phyloP scores from a whole-genome alignment of 371 early-diverging fungal genomes.

The Saksenaea oblongispora region DNA sequence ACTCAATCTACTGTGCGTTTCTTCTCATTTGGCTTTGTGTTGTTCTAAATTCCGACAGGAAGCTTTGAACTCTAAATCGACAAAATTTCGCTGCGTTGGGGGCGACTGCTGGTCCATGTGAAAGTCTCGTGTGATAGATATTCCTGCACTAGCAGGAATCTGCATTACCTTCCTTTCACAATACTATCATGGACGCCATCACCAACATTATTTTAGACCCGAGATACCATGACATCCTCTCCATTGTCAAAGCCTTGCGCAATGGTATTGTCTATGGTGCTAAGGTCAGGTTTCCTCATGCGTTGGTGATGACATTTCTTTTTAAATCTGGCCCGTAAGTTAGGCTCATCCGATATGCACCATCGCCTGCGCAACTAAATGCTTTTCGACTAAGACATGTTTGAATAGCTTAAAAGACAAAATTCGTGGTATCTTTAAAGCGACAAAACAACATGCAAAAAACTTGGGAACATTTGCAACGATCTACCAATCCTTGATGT shows the following conservation, averaged over 20 bases:
- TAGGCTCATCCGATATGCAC: not conserved
- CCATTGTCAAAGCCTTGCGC: constrained; percentile 92
- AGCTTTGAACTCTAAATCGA: not conserved
- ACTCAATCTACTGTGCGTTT: no score
- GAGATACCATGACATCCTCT: constrained; percentile 76
- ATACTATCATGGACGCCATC: constrained; percentile 41
- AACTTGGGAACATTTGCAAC: constrained; percentile 92
- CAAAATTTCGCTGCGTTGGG: not conserved
- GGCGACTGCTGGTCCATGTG: not conserved
- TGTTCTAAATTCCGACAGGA: not conserved
- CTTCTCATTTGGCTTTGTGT: no score
- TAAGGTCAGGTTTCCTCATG: constrained; percentile 96
- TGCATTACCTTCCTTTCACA: constrained; percentile 9
- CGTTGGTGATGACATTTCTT: constrained; percentile 95
- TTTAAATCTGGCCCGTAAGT: constrained; percentile 88
- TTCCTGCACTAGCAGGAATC: not conserved
- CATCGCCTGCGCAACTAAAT: not conserved
- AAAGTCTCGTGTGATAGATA: not conserved
- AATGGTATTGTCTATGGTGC: constrained; percentile 97
- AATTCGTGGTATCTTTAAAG: constrained; percentile 74
- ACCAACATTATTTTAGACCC: constrained; percentile 67
- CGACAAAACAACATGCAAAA: constrained; percentile 87
- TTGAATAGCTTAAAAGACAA: constrained; percentile 47
- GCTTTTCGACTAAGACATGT: not conserved
- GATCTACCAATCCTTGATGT: constrained; percentile 90